Base-by-base conservation (phyloP, 768 basidiomycete species). In the Boletus subparvulus region DNA sequence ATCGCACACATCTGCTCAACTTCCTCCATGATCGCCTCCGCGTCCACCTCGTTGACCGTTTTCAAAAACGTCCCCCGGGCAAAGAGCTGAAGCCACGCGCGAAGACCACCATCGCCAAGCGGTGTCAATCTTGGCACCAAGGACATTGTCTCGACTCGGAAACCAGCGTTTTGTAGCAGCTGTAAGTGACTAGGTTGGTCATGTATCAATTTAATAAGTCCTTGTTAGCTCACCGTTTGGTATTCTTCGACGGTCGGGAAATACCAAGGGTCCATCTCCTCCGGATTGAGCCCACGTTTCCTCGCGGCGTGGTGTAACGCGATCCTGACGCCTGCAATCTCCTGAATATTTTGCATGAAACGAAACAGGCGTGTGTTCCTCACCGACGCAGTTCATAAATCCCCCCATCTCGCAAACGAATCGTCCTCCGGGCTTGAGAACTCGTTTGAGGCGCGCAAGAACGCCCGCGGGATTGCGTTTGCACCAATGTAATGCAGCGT, bases 401-500 rank as follows among this genome's bases (percentile, higher is more conserved):
- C 87, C 88, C 14, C 91, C 87, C 80, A 92, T 85, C 68, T 94
- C 92, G 24, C 79, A 84, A 0, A 85, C 84, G 45, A 93, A 82
- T 21, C 86, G 76, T 2, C 91, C 92, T 0, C 88, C 87, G 2
- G 77, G 79, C 62, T 83, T 90, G 52, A 94, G 73, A 11, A 87
- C 71, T 44, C 73, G 76, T 64, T 80, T 81, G n/a, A 81, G 79
- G 47, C 83, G 79, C 14, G 77, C 70, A 11, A 92, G 67, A 10
- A 92, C 91, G 2, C 82, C 84, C 2, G 64, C 68, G 1, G 92
- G 93, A 61, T 87, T 77, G 6, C 74, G 73, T 69, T 90, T 93
- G 72, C 91, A 94, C 92, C 92, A 94, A 64, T 95, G 92, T 59
- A 94, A 66, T 4, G 81, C 78, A 0, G 93, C 90, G 59, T 88